A percentile compares a stretch with the other conserved stretches of the same genome.
Conservation (phyloP, 2,329 filamentous ascomycete species). For the Leptographium radiaticola region DNA sequence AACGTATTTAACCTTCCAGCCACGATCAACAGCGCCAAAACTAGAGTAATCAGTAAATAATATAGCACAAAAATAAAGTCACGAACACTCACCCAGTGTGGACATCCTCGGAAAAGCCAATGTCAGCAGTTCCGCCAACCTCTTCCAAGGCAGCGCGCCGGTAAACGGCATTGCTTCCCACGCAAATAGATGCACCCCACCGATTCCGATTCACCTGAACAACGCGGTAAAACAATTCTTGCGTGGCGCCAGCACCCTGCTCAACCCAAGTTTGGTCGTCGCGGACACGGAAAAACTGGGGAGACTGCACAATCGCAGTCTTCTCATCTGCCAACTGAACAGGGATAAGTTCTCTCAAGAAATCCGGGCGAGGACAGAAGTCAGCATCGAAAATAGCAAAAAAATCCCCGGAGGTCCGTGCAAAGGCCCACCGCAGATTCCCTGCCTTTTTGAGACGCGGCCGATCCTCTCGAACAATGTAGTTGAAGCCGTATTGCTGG, state of each 20-base stretch:
- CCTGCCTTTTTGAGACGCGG: conserved; percentile 4
- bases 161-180: conserved; percentile 4
- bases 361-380: conserved; percentile 3
- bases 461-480: conserved; percentile 2
- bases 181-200: conserved; percentile 5
- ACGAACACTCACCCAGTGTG: neutral
- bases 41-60: neutral
- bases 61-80: neutral
- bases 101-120: conserved; percentile 5
- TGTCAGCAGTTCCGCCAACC: conserved; percentile 4
- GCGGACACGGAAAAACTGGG: conserved; percentile 3
- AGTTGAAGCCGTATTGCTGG: neutral
- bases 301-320: conserved; percentile 4
- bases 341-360: neutral
- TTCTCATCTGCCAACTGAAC: conserved; percentile 1
- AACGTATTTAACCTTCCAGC: conserved; percentile 4
- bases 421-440: conserved; percentile 4
- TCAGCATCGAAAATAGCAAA: conserved; percentile 5
- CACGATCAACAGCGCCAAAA: conserved; percentile 3
- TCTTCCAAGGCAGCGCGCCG: conserved; percentile 1
- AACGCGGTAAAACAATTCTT: conserved; percentile 6
- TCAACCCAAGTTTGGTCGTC: conserved; percentile 6
- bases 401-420: neutral
- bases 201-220: conserved; percentile 4
- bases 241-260: conserved; percentile 4